Percentiles rank a stretch among this genome's conserved stretches.
Evolutionary conservation across 805 yeast species (phyloP).

Genomic region (Candida sakaeoensis): DNA sequence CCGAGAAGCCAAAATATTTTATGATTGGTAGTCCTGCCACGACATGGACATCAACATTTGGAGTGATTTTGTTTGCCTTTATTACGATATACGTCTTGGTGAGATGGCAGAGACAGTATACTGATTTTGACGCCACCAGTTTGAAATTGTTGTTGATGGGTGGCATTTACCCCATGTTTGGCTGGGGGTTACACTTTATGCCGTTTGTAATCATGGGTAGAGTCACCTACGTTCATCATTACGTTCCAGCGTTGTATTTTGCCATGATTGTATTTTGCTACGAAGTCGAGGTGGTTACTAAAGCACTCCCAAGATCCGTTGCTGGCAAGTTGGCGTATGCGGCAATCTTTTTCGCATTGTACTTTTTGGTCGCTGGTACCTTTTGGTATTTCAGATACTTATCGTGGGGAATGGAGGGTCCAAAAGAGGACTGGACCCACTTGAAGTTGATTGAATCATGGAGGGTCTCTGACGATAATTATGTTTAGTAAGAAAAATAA

Average conservation of each 20-base stretch:
- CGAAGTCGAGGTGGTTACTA: slow-evolving; percentile 47
- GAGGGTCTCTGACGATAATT: slow-evolving; percentile 40
- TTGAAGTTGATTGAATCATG: slow-evolving; percentile 38
- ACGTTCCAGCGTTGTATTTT: slow-evolving; percentile 91
- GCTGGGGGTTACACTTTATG: slow-evolving; percentile 84
- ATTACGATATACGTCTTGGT: slow-evolving; percentile 37
- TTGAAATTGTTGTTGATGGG: slow-evolving; percentile 58
- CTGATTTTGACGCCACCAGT: slow-evolving; percentile 48
- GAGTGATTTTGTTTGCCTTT: slow-evolving; percentile 51
- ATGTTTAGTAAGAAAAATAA: slow-evolving; percentile 15
- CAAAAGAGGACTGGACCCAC: slow-evolving; percentile 35
- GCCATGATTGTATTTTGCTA: slow-evolving; percentile 78
- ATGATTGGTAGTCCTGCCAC: slow-evolving; percentile 67
- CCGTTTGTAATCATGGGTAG: slow-evolving; percentile 94
- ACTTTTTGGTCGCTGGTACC: slow-evolving; percentile 30
- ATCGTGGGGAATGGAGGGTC: slow-evolving; percentile 44
- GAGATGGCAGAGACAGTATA: slow-evolving; percentile 72
- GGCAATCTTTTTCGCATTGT: slow-evolving; percentile 23
- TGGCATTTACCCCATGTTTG: slow-evolving; percentile 81
- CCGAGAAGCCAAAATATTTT: slow-evolving; percentile 53
- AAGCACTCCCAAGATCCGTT: slow-evolving; percentile 17
- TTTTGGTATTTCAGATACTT: slow-evolving; percentile 43
- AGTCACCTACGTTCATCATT: slow-evolving; percentile 95
- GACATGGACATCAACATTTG: slow-evolving; percentile 65
- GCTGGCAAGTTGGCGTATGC: slow-evolving; percentile 18